Evolutionary conservation across 2,329 filamentous ascomycete species (phyloP), one percentile per base, ranked within the genome.

Genomic region (Cryphonectria radicalis): DNA sequence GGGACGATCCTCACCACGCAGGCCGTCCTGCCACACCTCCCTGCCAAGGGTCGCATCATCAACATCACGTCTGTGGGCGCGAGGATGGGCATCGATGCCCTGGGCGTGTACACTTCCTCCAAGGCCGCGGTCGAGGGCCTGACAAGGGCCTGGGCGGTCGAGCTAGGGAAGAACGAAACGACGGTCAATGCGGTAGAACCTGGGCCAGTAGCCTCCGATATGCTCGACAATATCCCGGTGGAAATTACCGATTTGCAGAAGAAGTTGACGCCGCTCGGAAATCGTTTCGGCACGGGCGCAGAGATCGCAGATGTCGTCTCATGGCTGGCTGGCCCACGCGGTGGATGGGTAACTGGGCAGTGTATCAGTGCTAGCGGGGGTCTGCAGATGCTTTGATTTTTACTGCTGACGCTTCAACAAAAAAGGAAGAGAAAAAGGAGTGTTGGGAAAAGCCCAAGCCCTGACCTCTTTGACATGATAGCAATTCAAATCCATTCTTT

Each of bases 161-260:
- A 91, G 78, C 79, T 91, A 11, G 89, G 89, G 0, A 76, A 73
- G 4, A 79, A 84, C 70, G 88, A 89, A 0, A 87, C 87, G 71
- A 91, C 89, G 0, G 89, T 90, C 37, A 92, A 91, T 74, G 82
- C 84, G 0, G 85, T 91, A 2, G 85, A 85, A 28, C 88, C 89
- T 0, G 89, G 89, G 0, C 88, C 89, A 0, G 86, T 89, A 7
- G 79, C 86, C 78, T 89, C 83, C 42, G 87, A 89, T 10, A 85
- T 91, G 84, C 76, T 90, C 35, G 84, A 85, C 22, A 82, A 85
- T 22, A 85, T 89, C 17, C 84, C 85, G 0, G 76, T 80, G 68
- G 83, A 84, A 0, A 79, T 88, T 17, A 79, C 88, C 2, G 81
- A 84, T 42, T 79, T 81, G 75, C 85, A 89, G 78, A 84, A 82